Evolutionary conservation across 768 basidiomycete species (phyloP).

Genomic region (Serendipita sp.): DNA sequence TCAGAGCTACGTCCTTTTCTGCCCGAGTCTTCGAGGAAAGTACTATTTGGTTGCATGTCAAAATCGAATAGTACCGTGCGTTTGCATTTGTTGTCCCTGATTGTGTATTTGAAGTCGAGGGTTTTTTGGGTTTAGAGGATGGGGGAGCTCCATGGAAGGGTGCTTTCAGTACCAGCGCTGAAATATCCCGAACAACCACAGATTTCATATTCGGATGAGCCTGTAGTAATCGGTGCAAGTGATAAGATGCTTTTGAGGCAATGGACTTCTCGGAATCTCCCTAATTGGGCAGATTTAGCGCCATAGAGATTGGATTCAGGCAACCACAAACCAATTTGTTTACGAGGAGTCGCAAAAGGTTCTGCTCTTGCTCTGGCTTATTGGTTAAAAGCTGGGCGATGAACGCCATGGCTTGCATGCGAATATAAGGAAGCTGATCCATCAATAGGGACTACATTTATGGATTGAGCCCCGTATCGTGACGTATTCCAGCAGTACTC

Average conservation of each 20-base stretch:
- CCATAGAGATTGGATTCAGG: background rate
- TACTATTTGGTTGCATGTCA: conserved; percentile 89
- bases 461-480: conserved; percentile 1
- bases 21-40: conserved; percentile 33
- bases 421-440: conserved; percentile 76
- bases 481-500: conserved; percentile 9
- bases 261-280: conserved; percentile 80
- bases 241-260: conserved; percentile 78
- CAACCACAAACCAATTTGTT: conserved; percentile 65
- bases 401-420: conserved; percentile 65
- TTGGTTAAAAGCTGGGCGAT: conserved; percentile 67
- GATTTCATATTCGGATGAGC: conserved; percentile 84
- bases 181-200: conserved; percentile 76
- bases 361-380: conserved; percentile 96
- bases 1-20: conserved; percentile 59
- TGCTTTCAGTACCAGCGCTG: conserved; percentile 50
- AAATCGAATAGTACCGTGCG: conserved; percentile 78
- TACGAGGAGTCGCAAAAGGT: conserved; percentile 76
- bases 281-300: conserved; percentile 22
- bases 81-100: conserved; percentile 19
- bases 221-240: conserved; percentile 79
- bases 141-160: conserved; percentile 25
- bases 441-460: conserved; percentile 47
- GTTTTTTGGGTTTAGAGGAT: conserved; percentile 14
- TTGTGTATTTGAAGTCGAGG: conserved; percentile 22